Base-by-base conservation (phyloP, 768 basidiomycete species). In the Chlorophyllum brunneum region DNA sequence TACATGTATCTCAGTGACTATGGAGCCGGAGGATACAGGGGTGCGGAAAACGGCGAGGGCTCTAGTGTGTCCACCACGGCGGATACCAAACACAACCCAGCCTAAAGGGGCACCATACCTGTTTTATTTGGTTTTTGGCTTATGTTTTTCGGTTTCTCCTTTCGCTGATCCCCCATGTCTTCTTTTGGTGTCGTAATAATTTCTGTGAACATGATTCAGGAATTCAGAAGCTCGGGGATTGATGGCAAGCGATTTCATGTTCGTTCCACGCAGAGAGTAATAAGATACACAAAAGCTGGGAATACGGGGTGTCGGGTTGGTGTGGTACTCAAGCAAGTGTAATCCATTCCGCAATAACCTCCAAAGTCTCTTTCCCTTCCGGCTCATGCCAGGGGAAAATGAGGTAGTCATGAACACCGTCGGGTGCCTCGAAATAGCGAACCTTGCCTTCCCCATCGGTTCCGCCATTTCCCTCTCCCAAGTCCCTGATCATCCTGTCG, bases 1-100 rank as follows among this genome's bases (percentile, higher is more conserved):
- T 86, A 85, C 61, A 81, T 85, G 67, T 82, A 83, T 59, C 76
- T 87, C 4, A 61, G 61, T 27, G 82, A 86, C 36, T 53, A 22
- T 7, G 51, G 36, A 3, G 64, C 64, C 4, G 72, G 62, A 22
- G 71, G 70, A 11, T 57, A 81, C 37, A 64, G 66, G 16, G 54
- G 58, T 2, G 71, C 69, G 2, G 81, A 83, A 56, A 63, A 63
- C 3, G 73, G 70, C 0, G 63, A 67, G 15, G 43, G 43, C 5
- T 33, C 53, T 18, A 58, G 47, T 55, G 48, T 52, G 46, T 56
- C 37, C 41, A 22, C 26, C 47, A 51, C 50, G 39, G 47, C 55
- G 6, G 58, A 58, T 30, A 52, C 47, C 43, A 57, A 54, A 24
- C 48, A 49, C n/a, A n/a, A n/a, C n/a, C n/a, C n/a, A n/a, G n/a